A percentile compares a stretch with the other conserved stretches of the same genome.
These are phyloP conservation scores for Komagataella ulmi DNA, from an alignment of 805 yeast genomes.

Conservation along the genomic window DNA sequence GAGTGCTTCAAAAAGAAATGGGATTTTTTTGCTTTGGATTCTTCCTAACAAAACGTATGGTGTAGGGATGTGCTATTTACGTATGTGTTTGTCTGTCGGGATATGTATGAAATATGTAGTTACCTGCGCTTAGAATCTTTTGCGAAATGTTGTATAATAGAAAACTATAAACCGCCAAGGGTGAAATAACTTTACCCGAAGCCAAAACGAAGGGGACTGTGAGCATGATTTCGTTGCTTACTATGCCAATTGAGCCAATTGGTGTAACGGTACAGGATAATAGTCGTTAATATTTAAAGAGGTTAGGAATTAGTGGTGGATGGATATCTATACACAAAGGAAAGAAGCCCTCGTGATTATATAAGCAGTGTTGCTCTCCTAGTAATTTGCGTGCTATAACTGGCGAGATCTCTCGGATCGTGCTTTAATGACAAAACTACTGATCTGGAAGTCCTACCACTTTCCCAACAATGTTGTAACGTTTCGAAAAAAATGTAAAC, in stretches of 20 bases:
- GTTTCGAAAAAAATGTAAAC: conserved; percentile 48
- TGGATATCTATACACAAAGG: too few species aligned
- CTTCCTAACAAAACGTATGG: background rate
- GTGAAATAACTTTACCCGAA: background rate
- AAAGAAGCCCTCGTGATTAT: too few species aligned
- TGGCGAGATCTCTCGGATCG: too few species aligned
- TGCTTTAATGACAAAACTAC: background rate
- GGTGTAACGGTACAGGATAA: too few species aligned
- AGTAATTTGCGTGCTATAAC: too few species aligned
- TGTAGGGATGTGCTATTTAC: background rate
- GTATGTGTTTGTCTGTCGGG: background rate
- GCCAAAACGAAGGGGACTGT: background rate
- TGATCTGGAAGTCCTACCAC: conserved; percentile 5
- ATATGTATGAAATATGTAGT: background rate
- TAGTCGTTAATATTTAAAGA: too few species aligned
- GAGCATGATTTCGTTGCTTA: background rate
- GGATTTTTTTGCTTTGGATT: background rate
- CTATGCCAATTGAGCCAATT: background rate
- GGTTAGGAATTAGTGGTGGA: too few species aligned
- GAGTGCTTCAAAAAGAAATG: background rate
- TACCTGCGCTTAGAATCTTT: background rate
- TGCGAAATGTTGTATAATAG: background rate
- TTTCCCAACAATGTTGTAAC: conserved; percentile 31
- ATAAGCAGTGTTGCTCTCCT: too few species aligned
- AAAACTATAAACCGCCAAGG: background rate